These are phyloP conservation scores for Echinosophora koreensis DNA, from an alignment of 306 rosid species.

Conservation along the genomic window DNA sequence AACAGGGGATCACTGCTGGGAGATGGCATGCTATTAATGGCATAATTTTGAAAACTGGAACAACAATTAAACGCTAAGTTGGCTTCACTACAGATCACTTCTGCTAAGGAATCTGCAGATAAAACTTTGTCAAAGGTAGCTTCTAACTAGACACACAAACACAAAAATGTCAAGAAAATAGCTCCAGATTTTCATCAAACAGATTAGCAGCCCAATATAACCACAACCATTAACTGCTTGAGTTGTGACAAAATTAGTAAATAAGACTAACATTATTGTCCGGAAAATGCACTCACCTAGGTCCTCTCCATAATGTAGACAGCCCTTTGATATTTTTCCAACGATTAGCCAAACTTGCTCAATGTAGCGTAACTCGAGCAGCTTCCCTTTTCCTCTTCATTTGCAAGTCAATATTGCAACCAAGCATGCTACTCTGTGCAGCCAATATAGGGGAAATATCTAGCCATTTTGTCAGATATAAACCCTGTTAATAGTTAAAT, in stretches of 20 bases:
- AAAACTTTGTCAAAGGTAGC: conserved; percentile 22
- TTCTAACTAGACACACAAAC: conserved; percentile 21
- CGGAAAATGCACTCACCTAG: conserved; percentile 61
- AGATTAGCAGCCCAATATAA: conserved; percentile 36
- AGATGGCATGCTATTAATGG: too few species aligned
- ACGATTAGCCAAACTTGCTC: conserved; percentile 68
- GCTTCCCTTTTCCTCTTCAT: too few species aligned
- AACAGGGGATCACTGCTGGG: too few species aligned
- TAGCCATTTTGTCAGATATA: too few species aligned
- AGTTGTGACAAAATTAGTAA: too few species aligned
- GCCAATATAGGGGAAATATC: too few species aligned
- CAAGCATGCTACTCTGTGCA: too few species aligned
- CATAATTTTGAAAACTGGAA: not conserved
- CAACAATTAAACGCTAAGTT: conserved; percentile 19
- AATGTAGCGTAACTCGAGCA: conserved; percentile 39
- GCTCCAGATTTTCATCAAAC: conserved; percentile 18
- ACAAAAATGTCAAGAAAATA: conserved; percentile 36
- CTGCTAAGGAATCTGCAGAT: conserved; percentile 4
- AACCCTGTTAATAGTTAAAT: too few species aligned
- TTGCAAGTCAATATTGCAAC: too few species aligned
- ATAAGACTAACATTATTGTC: conserved; percentile 31
- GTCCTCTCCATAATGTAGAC: conserved; percentile 69
- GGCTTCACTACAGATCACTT: conserved; percentile 32
- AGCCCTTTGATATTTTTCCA: conserved; percentile 72
- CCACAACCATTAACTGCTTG: conserved; percentile 32